These are phyloP conservation scores for Geotrichum reessii DNA, from an alignment of 1,139 yeast species.

Conservation along the genomic window DNA sequence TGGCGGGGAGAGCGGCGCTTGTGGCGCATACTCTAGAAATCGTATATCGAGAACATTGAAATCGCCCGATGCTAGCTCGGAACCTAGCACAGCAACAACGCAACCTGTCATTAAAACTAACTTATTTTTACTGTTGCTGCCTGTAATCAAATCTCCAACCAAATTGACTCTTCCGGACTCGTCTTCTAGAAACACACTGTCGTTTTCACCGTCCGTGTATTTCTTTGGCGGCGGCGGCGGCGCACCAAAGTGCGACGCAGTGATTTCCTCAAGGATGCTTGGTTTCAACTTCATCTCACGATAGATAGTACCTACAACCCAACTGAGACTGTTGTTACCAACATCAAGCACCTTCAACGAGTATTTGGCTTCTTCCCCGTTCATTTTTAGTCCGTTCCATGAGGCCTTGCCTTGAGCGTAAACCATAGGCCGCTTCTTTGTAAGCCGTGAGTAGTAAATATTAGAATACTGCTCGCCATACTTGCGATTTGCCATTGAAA, in stretches of 20 bases:
- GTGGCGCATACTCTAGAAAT: conserved; percentile 62
- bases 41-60: conserved; percentile 79
- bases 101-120: conserved; percentile 53
- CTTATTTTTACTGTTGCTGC: neutral
- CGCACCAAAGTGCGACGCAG: conserved; percentile 43
- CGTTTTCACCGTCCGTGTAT: conserved; percentile 53
- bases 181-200: conserved; percentile 74
- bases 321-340: conserved; percentile 60
- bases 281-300: conserved; percentile 82
- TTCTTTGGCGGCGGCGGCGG: conserved; percentile 38
- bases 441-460: conserved; percentile 62
- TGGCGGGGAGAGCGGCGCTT: conserved; percentile 36
- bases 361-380: conserved; percentile 35
- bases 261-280: conserved; percentile 75
- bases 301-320: conserved; percentile 89
- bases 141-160: conserved; percentile 60
- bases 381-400: conserved; percentile 45
- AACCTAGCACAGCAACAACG: conserved; percentile 78
- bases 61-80: conserved; percentile 76
- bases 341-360: conserved; percentile 74
- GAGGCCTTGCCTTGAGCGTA: conserved; percentile 43
- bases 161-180: conserved; percentile 84
- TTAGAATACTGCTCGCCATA: conserved; percentile 70
- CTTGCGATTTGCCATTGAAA: conserved; percentile 38
- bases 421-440: conserved; percentile 50